Conservation (phyloP, 768 basidiomycete species). For the Kwoniella dejecticola region DNA sequence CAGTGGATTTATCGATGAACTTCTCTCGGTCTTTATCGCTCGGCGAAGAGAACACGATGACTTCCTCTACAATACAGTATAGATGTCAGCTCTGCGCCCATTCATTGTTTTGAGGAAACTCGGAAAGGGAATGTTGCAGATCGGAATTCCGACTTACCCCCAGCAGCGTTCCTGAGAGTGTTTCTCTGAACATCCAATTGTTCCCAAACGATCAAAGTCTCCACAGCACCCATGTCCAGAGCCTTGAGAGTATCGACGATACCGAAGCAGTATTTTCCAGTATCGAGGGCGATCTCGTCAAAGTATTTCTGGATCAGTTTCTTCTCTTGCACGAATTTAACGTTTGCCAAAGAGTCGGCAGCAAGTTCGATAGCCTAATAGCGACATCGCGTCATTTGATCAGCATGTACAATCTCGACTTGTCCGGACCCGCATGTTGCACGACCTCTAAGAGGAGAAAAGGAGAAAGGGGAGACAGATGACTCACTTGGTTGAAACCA, state of each 20-base stretch:
- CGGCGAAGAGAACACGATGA: slow-evolving; percentile 69
- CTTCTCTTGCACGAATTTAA: slow-evolving; percentile 99
- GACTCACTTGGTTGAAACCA: slow-evolving; percentile 89
- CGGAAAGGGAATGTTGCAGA: background rate
- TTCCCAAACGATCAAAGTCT: slow-evolving; percentile 98
- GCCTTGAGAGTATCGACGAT: slow-evolving; percentile 95
- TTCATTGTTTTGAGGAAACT: background rate
- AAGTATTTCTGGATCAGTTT: slow-evolving; percentile 96
- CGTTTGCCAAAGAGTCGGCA: slow-evolving; percentile 91
- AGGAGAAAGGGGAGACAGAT: background rate
- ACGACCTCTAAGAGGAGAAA: too few relatives aligned
- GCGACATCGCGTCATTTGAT: background rate
- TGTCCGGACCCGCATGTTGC: too few relatives aligned
- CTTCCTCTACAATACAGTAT: slow-evolving; percentile 66
- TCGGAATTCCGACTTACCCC: slow-evolving; percentile 61
- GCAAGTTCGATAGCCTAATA: slow-evolving; percentile 90
- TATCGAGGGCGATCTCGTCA: slow-evolving; percentile 98
- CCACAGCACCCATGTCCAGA: slow-evolving; percentile 92
- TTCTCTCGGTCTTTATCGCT: slow-evolving; percentile 91
- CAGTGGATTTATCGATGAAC: slow-evolving; percentile 93
- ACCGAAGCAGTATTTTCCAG: slow-evolving; percentile 94
- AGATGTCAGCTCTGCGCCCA: background rate
- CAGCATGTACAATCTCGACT: background rate
- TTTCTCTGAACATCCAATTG: slow-evolving; percentile 90
- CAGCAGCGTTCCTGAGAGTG: slow-evolving; percentile 84